phyloP scores from a whole-genome alignment of 208 protist species.

The Crithidia fasciculata region DNA sequence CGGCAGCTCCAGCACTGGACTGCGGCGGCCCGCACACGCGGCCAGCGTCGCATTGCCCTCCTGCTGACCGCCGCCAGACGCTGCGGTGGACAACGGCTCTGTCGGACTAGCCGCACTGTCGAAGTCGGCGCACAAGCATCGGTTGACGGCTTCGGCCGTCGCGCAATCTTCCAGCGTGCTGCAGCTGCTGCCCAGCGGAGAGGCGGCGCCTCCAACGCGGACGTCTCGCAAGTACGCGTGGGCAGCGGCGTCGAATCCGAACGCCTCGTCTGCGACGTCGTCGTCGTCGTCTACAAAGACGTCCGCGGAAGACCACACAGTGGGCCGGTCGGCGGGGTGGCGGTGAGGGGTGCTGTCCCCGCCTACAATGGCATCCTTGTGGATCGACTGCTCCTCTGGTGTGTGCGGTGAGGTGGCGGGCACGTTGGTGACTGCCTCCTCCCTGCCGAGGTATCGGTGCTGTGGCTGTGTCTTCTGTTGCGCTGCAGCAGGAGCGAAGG shows the following conservation, averaged over 20 bases:
- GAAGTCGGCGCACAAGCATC: slow-evolving; percentile 25
- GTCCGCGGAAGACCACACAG: slow-evolving; percentile 10
- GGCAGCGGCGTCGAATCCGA: background rate
- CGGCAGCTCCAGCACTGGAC: background rate
- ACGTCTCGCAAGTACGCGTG: background rate
- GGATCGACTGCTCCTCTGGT: slow-evolving; percentile 22
- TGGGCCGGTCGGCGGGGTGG: slow-evolving; percentile 1
- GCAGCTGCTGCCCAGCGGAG: slow-evolving; percentile 17
- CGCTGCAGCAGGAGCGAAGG: background rate
- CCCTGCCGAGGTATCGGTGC: too few relatives aligned
- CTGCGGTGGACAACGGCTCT: background rate
- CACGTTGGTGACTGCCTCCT: background rate
- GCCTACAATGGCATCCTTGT: slow-evolving; percentile 16
- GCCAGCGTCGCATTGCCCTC: too few relatives aligned
- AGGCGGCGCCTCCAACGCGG: background rate
- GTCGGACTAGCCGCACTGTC: slow-evolving; percentile 13
- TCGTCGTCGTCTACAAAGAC: background rate
- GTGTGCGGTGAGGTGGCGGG: slow-evolving; percentile 16
- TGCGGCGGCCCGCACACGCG: background rate
- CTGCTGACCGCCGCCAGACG: too few relatives aligned
- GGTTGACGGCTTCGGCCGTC: slow-evolving; percentile 15
- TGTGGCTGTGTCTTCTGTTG: background rate
- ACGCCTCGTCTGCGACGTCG: background rate
- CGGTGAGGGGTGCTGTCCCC: slow-evolving; percentile 27
- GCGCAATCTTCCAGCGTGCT: slow-evolving; percentile 18